Base-by-base conservation (phyloP, 2,329 filamentous ascomycete genomes). In the Fusarium sp. region DNA sequence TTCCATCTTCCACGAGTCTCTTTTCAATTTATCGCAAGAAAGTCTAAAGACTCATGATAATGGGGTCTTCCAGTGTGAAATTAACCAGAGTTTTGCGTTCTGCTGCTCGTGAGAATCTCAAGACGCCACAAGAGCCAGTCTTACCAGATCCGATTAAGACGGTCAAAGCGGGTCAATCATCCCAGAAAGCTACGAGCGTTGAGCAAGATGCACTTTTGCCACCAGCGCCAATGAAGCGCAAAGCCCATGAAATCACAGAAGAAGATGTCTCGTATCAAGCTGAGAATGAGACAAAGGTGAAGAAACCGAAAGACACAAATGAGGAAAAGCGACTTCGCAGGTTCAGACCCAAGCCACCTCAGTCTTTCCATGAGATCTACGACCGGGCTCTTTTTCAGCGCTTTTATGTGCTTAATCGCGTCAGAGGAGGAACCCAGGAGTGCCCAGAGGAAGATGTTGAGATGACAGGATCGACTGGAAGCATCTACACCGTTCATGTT, bases 391-490 rank as follows among this genome's bases (percentile, higher is more conserved):
- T 80, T 2, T 79, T 78, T 5, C 84, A 86, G 66, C 79, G 83
- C 63, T 84, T 88, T 77, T 88, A 82, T 68, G 83, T 88, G 35
- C 80, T 88, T 16, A 79, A 77, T 2, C 82, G 86, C 21, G 77
- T 73, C 5, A 80, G 82, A 14, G 41, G 71, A 33, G 83, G 83
- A 23, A 81, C 79, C 0, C 61, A 70, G 4, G 68, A 80, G 3
- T 83, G 80, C 45, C 85, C 84, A 0, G 81, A 85, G 60, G 89
- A 92, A 77, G 81, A 78, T 2, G 82, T 92, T 52, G 83, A 89
- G 63, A 82, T 92, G 67, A 88, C 90, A 0, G 91, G 90, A 2
- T 88, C 88, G 15, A 92, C 89, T 3, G 90, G 90, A 21, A 92
- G 92, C 70, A 83, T 92, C 63, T 92, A 93, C 78, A 86, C 80